Base-by-base conservation (phyloP, 805 yeast genomes). In the Barnettozyma pratensis region DNA sequence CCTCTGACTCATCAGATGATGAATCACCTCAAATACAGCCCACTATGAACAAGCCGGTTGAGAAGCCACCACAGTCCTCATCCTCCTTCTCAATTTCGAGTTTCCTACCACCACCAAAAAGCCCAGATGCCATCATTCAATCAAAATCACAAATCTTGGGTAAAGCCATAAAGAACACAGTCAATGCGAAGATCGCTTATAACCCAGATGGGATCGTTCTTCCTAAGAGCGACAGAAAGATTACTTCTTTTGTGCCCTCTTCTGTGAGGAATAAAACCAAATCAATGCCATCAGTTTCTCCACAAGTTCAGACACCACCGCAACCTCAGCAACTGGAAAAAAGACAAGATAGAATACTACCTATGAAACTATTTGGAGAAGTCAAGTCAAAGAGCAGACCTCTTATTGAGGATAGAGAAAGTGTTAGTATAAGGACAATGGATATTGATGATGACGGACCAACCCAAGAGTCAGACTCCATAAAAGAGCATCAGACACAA, bases 51-150 rank as follows among this genome's bases (percentile, higher is more conserved):
- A 25, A 19, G 8, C 26, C 34, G 27, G 32, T 30, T 11, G 8
- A n/a, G 1, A 28, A 37, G 11, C 10, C 25, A 30, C 9, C 8
- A 28, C 7, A 28, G 7, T 5, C 37, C 1, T 6, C 31, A 29
- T 6, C 35, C 19, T 36, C n/a, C 8, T 11, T 41, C n/a, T 60
- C 61, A 19, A 58, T 58, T 26, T 53, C 59, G 10, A 54, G 52
- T 30, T 60, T 57, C 48, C 51, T 60, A 4, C 63, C 63, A 6
- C 46, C 54, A 9, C 63, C 63, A 19, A 54, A 55, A 49, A 50
- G 54, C 39, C 49, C 53, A 29, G 40, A 37, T 14, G 36, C 47
- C 41, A 30, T 46, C 42, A 29, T 41, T 28, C 39, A 32, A 26
- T 35, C 53, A 8, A 47, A 48, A 19, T 51, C 51, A 9, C 45